Evolutionary conservation across 2,329 filamentous ascomycete genomes (phyloP).

Genomic region (Pseudohalonectria lignicola): DNA sequence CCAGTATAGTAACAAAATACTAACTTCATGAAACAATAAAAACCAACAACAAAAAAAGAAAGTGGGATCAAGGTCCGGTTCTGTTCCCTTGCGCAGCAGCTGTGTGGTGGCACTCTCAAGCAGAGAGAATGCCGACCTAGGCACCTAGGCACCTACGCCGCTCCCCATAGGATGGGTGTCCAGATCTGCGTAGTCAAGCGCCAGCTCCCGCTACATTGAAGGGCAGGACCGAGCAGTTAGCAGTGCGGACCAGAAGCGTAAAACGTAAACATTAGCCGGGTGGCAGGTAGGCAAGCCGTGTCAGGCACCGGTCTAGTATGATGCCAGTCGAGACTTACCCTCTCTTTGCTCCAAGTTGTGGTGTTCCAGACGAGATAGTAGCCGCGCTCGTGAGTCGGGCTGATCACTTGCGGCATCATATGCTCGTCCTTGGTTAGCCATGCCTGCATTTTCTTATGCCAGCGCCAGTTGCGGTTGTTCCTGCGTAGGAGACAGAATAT

Average conservation of each 20-base stretch:
- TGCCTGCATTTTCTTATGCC: conserved; percentile 55
- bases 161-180: conserved; percentile 29
- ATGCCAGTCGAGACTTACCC: conserved; percentile 44
- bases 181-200: conserved; percentile 50
- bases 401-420: conserved; percentile 50
- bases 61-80: too few species aligned
- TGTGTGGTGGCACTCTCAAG: too few species aligned
- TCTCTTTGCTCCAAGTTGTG: conserved; percentile 49
- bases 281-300: too few species aligned
- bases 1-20: too few species aligned
- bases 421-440: conserved; percentile 60
- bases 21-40: too few species aligned
- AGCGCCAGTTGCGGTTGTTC: conserved; percentile 54
- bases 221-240: conserved; percentile 7
- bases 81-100: too few species aligned
- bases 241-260: too few species aligned
- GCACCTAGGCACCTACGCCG: not conserved
- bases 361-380: conserved; percentile 59
- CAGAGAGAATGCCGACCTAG: not conserved
- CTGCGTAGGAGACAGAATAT: conserved; percentile 20
- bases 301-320: too few species aligned
- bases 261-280: too few species aligned
- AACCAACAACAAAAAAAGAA: too few species aligned
- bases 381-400: conserved; percentile 48
- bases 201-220: conserved; percentile 52